These are phyloP conservation scores for Chaetomium globosum DNA, from an alignment of 2,329 filamentous ascomycete species.

Conservation along the genomic window DNA sequence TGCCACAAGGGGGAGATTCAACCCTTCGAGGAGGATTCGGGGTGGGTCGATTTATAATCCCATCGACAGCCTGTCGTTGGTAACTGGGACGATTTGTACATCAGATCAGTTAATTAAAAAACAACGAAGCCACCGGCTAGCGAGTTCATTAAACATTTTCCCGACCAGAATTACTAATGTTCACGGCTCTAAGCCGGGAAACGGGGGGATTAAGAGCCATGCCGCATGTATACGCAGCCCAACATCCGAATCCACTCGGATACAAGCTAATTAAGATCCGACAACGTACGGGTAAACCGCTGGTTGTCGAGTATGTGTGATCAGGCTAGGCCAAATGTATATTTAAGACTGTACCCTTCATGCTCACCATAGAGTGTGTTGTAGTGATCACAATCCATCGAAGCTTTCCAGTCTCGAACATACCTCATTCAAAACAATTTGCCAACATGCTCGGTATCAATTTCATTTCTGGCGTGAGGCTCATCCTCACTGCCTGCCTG, in stretches of 20 bases:
- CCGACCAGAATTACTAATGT: background rate
- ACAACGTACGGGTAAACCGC: background rate
- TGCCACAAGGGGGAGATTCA: background rate
- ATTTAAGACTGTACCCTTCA: background rate
- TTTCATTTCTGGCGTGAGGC: background rate
- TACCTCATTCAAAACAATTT: background rate
- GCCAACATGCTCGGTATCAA: constrained; percentile 1
- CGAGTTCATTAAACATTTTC: background rate
- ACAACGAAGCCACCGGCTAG: too few relatives aligned
- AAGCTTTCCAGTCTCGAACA: background rate
- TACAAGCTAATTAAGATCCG: background rate
- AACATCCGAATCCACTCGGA: constrained; percentile 7
- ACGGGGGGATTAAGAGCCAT: background rate
- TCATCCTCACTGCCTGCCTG: background rate
- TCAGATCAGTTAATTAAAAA: too few relatives aligned
- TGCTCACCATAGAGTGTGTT: background rate
- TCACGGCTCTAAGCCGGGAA: background rate
- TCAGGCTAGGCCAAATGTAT: background rate
- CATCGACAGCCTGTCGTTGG: too few relatives aligned
- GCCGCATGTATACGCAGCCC: background rate
- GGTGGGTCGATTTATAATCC: too few relatives aligned
- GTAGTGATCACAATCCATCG: background rate
- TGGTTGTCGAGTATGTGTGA: background rate
- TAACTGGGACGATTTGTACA: too few relatives aligned
- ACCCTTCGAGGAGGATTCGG: background rate